These are phyloP conservation scores for Myxozyma melibiosi DNA, from an alignment of 805 yeast species.

Conservation along the genomic window DNA sequence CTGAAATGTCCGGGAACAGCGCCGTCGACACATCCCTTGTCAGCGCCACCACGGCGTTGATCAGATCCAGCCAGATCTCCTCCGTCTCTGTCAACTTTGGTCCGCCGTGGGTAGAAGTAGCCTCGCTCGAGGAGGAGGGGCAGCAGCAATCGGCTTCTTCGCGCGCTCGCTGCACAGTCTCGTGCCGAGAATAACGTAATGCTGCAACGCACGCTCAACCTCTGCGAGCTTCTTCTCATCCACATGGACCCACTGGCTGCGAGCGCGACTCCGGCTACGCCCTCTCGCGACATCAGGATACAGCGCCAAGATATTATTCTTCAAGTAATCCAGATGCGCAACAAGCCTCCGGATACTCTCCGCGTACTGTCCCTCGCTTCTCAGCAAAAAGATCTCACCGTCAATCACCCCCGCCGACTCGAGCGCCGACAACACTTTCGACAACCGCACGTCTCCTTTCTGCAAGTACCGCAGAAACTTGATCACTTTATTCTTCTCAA, in stretches of 20 bases:
- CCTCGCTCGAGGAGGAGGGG: neutral
- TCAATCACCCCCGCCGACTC: conserved; percentile 33
- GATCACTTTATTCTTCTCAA: conserved; percentile 27
- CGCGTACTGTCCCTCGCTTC: conserved; percentile 31
- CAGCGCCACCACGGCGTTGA: conserved; percentile 29
- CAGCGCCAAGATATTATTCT: conserved; percentile 11
- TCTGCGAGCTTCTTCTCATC: conserved; percentile 29
- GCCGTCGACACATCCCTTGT: conserved; percentile 29
- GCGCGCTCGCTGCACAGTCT: conserved; percentile 31
- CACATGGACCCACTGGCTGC: conserved; percentile 25
- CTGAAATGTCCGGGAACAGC: conserved; percentile 30
- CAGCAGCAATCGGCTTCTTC: conserved; percentile 2
- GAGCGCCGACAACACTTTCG: conserved; percentile 28
- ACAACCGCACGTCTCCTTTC: conserved; percentile 31
- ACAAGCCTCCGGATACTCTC: conserved; percentile 28
- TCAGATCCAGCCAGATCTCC: conserved; percentile 29
- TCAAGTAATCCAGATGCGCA: conserved; percentile 21
- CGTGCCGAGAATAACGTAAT: conserved; percentile 30
- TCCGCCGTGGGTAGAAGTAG: neutral
- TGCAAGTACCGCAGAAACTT: conserved; percentile 28
- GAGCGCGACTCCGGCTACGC: conserved; percentile 16
- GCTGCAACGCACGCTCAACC: conserved; percentile 26
- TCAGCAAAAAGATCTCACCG: conserved; percentile 30
- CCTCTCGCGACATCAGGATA: conserved; percentile 31
- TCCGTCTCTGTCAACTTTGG: conserved; percentile 25